These are phyloP conservation scores for Echinochloa phyllopogon DNA, from an alignment of 176 grass and related monocot species.

Conservation along the genomic window DNA sequence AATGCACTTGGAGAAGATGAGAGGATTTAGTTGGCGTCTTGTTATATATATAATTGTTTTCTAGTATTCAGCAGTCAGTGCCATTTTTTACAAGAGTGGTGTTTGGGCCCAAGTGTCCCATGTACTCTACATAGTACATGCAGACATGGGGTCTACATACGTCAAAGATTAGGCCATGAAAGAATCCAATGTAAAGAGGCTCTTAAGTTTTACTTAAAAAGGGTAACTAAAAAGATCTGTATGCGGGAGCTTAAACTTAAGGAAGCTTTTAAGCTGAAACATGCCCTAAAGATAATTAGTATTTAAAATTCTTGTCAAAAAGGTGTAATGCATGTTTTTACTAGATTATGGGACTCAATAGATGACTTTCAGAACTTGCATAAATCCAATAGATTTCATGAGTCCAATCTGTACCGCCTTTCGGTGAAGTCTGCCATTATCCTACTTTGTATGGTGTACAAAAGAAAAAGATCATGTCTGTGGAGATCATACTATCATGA, in stretches of 20 bases:
- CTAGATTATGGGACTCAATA: neutral
- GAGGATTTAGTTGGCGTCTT: neutral
- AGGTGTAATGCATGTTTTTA: neutral
- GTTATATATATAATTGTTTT: neutral
- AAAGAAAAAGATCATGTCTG: neutral
- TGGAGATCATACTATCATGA: neutral
- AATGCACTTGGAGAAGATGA: neutral
- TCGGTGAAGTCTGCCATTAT: neutral
- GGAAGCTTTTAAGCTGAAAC: neutral
- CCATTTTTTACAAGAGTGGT: neutral
- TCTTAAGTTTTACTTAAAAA: conserved; percentile 5
- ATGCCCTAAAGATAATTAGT: neutral
- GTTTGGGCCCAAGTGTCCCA: neutral
- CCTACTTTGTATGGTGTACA: conserved; percentile 10
- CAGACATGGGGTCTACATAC: neutral
- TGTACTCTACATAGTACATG: neutral
- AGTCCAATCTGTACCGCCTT: conserved; percentile 23
- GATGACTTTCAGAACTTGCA: neutral
- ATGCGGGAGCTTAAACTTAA: neutral
- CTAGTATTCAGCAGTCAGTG: neutral
- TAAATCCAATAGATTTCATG: neutral
- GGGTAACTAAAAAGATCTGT: neutral
- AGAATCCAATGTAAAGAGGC: neutral
- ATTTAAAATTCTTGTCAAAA: neutral
- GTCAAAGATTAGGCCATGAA: neutral